Percentiles rank a stretch among this genome's conserved stretches.
These are phyloP conservation scores for Ceratonia siliqua DNA, from an alignment of 306 rosid species.

Conservation along the genomic window DNA sequence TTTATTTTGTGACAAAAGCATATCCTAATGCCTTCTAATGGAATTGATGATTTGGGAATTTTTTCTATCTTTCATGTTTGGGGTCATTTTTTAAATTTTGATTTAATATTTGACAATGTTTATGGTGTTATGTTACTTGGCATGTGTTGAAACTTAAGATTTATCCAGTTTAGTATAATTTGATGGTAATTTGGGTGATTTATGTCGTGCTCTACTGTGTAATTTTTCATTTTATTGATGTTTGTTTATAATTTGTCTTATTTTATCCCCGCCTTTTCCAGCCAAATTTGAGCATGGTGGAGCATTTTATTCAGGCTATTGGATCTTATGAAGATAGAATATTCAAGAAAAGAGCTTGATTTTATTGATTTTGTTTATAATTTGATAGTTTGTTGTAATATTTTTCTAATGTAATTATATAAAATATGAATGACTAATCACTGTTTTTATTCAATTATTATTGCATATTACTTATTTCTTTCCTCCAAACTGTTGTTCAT, in stretches of 20 bases:
- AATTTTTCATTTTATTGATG: background rate
- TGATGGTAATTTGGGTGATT: background rate
- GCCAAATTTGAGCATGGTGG: slow-evolving; percentile 80
- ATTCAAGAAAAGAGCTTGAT: slow-evolving; percentile 84
- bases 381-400: no score
- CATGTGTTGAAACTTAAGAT: background rate
- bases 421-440: no score
- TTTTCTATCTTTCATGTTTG: background rate
- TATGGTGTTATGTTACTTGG: slow-evolving; percentile 4
- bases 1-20: background rate
- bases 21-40: background rate
- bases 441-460: no score
- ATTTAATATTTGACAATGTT: background rate
- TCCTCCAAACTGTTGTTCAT: no score
- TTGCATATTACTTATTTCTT: no score
- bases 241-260: slow-evolving; percentile 6
- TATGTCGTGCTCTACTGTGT: slow-evolving; percentile 4
- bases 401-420: no score
- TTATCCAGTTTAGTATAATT: no score
- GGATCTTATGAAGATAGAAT: slow-evolving; percentile 88
- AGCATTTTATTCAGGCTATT: slow-evolving; percentile 91
- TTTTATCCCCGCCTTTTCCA: slow-evolving; percentile 34
- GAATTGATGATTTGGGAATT: background rate
- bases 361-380: no score
- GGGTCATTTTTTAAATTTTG: background rate